phyloP scores from a whole-genome alignment of 2,329 filamentous ascomycete genomes.

The Pseudogymnoascus sp. region DNA sequence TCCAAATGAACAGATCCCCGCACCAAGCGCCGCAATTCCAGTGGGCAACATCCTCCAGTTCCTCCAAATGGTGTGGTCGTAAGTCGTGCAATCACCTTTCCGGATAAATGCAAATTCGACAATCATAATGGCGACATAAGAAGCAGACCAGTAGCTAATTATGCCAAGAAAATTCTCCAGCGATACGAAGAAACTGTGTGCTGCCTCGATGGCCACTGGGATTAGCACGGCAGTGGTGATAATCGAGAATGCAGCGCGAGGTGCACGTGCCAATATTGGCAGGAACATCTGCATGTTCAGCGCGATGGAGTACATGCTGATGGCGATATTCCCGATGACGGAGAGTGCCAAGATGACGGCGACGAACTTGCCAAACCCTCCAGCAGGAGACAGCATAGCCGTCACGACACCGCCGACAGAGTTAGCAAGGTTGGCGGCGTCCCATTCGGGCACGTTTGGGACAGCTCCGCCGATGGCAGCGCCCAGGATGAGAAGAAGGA shows the following conservation, averaged over 20 bases:
- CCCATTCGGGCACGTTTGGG: conserved; percentile 44
- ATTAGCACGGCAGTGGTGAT: conserved; percentile 52
- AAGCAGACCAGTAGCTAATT: conserved; percentile 27
- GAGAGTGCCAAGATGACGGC: conserved; percentile 50
- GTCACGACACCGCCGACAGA: conserved; percentile 51
- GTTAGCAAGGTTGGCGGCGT: conserved; percentile 43
- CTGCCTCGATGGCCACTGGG: conserved; percentile 46
- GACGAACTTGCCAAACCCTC: conserved; percentile 54
- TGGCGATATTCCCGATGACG: conserved; percentile 50
- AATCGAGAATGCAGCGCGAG: conserved; percentile 49
- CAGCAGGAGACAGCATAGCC: conserved; percentile 49
- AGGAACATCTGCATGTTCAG: conserved; percentile 57
- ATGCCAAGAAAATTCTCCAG: conserved; percentile 24
- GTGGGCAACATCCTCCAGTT: conserved; percentile 31
- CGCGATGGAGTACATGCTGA: conserved; percentile 53
- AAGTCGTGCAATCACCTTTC: conserved; percentile 23
- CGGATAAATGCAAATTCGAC: conserved; percentile 31
- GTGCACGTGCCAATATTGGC: conserved; percentile 46
- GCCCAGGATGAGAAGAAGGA: conserved; percentile 54
- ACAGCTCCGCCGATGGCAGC: conserved; percentile 56
- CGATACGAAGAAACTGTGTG: conserved; percentile 42
- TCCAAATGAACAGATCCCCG: conserved; percentile 32
- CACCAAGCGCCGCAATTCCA: conserved; percentile 33
- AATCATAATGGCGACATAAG: conserved; percentile 28
- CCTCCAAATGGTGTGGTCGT: conserved; percentile 31